phyloP scores from a whole-genome alignment of 768 basidiomycete genomes.

The Rhizopogon salebrosus region DNA sequence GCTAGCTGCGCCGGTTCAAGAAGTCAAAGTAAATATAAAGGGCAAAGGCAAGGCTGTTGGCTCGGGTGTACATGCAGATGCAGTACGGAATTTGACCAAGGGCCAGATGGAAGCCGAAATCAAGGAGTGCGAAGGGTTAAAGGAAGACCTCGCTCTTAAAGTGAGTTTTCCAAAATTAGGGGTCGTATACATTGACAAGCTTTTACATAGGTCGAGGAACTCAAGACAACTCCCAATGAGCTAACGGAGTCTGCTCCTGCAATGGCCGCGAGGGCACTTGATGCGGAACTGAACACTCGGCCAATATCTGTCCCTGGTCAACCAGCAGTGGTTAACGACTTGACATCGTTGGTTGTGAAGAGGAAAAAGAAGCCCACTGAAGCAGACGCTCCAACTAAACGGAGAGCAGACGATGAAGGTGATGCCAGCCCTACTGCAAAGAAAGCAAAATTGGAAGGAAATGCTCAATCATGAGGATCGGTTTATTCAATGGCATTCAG shows the following conservation, averaged over 20 bases:
- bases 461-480: slow-evolving; percentile 14
- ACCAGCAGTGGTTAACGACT: slow-evolving; percentile 61
- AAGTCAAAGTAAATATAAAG: slow-evolving; percentile 39
- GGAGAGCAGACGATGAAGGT: slow-evolving; percentile 62
- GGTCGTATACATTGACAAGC: neutral
- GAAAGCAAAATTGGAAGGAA: slow-evolving; percentile 55
- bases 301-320: slow-evolving; percentile 29
- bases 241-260: slow-evolving; percentile 56
- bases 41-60: slow-evolving; percentile 71
- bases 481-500: slow-evolving; percentile 1
- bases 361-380: slow-evolving; percentile 62
- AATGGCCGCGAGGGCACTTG: slow-evolving; percentile 65
- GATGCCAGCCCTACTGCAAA: slow-evolving; percentile 46
- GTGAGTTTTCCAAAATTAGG: slow-evolving; percentile 27
- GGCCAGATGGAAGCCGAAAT: slow-evolving; percentile 74
- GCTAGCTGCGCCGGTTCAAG: slow-evolving; percentile 25
- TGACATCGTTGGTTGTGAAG: slow-evolving; percentile 82
- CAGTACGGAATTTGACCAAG: slow-evolving; percentile 61
- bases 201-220: slow-evolving; percentile 71
- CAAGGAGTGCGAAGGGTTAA: slow-evolving; percentile 71
- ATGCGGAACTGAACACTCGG: slow-evolving; percentile 57
- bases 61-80: slow-evolving; percentile 33
- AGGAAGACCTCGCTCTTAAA: slow-evolving; percentile 83
- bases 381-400: slow-evolving; percentile 44
- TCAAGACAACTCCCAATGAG: slow-evolving; percentile 76